phyloP scores from a whole-genome alignment of 441 rosid species.

The Bruguiera hainesii region DNA sequence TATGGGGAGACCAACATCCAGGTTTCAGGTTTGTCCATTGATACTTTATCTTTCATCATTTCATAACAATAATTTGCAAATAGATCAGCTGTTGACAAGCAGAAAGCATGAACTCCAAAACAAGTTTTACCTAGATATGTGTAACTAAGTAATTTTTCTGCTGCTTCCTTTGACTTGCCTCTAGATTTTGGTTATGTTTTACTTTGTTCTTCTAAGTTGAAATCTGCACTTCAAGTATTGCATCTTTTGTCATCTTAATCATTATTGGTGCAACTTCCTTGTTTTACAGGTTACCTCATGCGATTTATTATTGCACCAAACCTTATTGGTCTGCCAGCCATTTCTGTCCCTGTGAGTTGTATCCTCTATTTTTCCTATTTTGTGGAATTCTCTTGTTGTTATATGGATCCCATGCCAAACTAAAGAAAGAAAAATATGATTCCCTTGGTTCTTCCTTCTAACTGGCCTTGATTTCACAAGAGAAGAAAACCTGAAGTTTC shows the following conservation, averaged over 20 bases:
- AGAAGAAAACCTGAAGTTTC: neutral
- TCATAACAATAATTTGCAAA: neutral
- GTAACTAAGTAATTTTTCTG: neutral
- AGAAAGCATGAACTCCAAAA: conserved; percentile 2
- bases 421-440: neutral
- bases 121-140: neutral
- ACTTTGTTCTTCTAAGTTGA: neutral
- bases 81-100: conserved; percentile 1
- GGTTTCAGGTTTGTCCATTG: conserved; percentile 51
- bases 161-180: neutral
- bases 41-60: neutral
- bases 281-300: conserved; percentile 67
- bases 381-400: neutral
- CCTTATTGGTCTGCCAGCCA: conserved; percentile 85
- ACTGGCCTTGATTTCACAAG: neutral
- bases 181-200: neutral
- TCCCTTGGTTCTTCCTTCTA: neutral
- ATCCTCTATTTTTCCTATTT: neutral
- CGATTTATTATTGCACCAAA: conserved; percentile 57
- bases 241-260: neutral
- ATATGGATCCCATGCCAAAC: neutral
- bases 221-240: neutral
- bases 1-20: conserved; percentile 70
- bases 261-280: conserved; percentile 3
- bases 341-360: conserved; percentile 69